These are phyloP conservation scores for Fusarium verrucosum DNA, from an alignment of 2,329 filamentous ascomycete genomes.

Conservation along the genomic window DNA sequence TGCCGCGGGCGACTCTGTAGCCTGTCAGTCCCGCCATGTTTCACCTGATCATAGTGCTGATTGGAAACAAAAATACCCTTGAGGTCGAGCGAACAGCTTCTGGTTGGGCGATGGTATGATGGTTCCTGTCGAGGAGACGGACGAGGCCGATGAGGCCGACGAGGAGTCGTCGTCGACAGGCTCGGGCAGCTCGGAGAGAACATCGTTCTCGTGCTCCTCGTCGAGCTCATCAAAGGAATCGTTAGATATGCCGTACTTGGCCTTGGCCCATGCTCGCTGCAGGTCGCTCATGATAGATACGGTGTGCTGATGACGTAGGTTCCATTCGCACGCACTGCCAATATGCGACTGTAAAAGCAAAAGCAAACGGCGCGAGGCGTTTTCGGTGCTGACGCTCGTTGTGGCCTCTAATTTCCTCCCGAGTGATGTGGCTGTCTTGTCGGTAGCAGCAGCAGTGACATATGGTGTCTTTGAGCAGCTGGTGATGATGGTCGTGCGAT, in stretches of 20 bases:
- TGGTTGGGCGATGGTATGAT: conserved; percentile 80
- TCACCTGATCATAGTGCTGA: conserved; percentile 6
- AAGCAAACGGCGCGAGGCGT: background rate
- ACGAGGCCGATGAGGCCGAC: conserved; percentile 78
- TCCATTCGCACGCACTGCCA: conserved; percentile 28
- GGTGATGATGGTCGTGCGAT: conserved; percentile 30
- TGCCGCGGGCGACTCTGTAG: conserved; percentile 58
- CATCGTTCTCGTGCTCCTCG: conserved; percentile 60
- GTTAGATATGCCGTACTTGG: conserved; percentile 70
- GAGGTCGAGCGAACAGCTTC: conserved; percentile 76
- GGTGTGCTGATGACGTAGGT: conserved; percentile 28
- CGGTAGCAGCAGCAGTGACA: conserved; percentile 6
- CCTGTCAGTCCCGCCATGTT: conserved; percentile 39
- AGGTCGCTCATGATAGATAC: conserved; percentile 76
- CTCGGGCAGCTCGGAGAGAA: conserved; percentile 58
- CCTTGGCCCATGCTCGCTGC: conserved; percentile 80
- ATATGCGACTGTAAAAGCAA: conserved; percentile 2
- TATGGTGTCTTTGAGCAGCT: conserved; percentile 22
- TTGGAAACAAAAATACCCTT: conserved; percentile 61
- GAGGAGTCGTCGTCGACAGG: conserved; percentile 71
- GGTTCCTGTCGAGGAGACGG: conserved; percentile 93
- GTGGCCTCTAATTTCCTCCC: background rate
- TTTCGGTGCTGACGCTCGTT: conserved; percentile 15
- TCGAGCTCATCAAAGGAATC: conserved; percentile 63
- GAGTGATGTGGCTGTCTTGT: conserved; percentile 11